Base-by-base conservation (phyloP, 2,329 filamentous ascomycete genomes). In the Canariomyces notabilis region DNA sequence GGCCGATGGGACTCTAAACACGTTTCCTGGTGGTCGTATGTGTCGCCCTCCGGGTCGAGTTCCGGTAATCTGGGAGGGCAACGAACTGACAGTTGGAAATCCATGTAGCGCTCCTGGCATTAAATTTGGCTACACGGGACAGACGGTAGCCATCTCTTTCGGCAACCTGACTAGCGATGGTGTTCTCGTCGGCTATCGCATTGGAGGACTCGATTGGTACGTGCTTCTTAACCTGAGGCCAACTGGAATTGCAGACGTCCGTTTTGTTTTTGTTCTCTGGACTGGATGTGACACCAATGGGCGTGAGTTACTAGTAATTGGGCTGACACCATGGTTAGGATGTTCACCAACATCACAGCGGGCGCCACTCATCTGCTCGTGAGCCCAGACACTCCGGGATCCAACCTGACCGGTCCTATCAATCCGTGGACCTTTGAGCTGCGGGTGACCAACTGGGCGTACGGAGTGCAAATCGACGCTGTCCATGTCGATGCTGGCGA, bases 1-100 rank as follows among this genome's bases (percentile, higher is more conserved):
- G 79, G 79, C 5, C 67, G 77, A 48, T 83, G 79, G 79, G 78
- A 82, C 57, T 77, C 72, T 26, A 72, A 77, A 53, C 69, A 77
- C 52, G 71, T 80, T 38, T 81, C 75, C 2, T 82, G 74, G 73
- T 80, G 75, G 76, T 76, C 74, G 73, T 76, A 64, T 63, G 73
- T 70, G 18, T 32, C 35, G 14, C 29, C 22, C 8, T 15, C 29
- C 6, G 20, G 12, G n/a, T 15, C 19, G n/a, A 34, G 38, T 29
- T 46, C 6, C 40, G 16, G 40, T 44, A 21, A 12, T 46, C 21
- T 14, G 4, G n/a, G n/a, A n/a, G n/a, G n/a, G n/a, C n/a, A n/a
- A n/a, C n/a, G n/a, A n/a, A 45, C 33, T 55, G 31, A 48, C 31
- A 16, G 6, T 18, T 5, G 6, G n/a, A n/a, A n/a, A n/a, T n/a